Percentiles rank a stretch among this genome's conserved stretches.
phyloP scores from a whole-genome alignment of 495 filamentous ascomycete genomes.

The Filosporella fistucella region DNA sequence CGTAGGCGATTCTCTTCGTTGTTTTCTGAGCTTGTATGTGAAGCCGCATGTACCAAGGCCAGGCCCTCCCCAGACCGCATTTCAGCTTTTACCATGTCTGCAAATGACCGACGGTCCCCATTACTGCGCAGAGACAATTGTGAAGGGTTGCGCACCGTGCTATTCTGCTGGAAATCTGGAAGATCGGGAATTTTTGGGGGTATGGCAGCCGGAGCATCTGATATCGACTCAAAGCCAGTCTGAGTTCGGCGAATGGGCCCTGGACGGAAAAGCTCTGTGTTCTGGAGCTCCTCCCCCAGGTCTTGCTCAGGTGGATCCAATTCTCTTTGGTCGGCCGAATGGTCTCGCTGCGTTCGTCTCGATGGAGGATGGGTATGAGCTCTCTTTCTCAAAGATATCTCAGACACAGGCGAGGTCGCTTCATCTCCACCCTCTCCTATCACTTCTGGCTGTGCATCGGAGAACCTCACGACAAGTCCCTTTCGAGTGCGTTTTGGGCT shows the following conservation, averaged over 20 bases:
- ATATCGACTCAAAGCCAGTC: conserved; percentile 37
- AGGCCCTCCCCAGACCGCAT: conserved; percentile 70
- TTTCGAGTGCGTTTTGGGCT: conserved; percentile 42
- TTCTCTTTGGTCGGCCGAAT: neutral
- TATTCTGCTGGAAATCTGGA: neutral
- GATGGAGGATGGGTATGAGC: conserved; percentile 16
- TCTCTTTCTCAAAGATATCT: conserved; percentile 55
- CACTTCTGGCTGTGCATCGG: conserved; percentile 59
- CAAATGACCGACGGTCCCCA: conserved; percentile 35
- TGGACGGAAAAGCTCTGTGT: conserved; percentile 14
- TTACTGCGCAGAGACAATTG: too few species aligned
- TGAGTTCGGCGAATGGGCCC: conserved; percentile 39
- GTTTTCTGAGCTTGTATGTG: conserved; percentile 19
- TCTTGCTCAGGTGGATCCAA: conserved; percentile 19
- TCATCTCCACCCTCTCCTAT: conserved; percentile 90
- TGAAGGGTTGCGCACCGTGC: too few species aligned
- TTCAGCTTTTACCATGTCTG: conserved; percentile 57
- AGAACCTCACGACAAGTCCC: conserved; percentile 68
- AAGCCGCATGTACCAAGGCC: conserved; percentile 52
- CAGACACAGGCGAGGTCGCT: conserved; percentile 59
- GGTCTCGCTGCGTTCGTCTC: conserved; percentile 30
- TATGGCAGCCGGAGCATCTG: conserved; percentile 16
- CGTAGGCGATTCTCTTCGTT: conserved; percentile 23
- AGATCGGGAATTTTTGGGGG: conserved; percentile 14
- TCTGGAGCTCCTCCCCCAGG: neutral